Percentiles rank a stretch among this genome's conserved stretches.
Conservation (phyloP, 2,329 filamentous ascomycete genomes). For the Ophioceras dolichostomum region DNA sequence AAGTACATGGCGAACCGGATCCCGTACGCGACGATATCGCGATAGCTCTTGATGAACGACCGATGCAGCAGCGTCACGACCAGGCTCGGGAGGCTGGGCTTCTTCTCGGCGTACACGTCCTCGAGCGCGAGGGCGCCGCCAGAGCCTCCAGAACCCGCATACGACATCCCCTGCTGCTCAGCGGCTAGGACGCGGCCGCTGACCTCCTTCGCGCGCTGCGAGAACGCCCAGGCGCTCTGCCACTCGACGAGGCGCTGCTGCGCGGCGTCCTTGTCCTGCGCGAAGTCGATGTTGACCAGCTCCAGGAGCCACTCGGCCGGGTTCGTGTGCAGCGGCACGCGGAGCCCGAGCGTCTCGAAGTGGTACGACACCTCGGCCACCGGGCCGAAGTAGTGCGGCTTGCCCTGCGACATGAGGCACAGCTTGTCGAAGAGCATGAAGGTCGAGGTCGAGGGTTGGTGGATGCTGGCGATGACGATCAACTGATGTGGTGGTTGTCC, state of each 20-base stretch:
- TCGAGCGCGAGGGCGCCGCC: constrained; percentile 8
- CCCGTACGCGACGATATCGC: constrained; percentile 74
- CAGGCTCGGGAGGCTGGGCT: constrained; percentile 34
- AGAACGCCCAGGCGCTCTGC: constrained; percentile 42
- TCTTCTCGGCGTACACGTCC: constrained; percentile 12
- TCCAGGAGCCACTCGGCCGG: constrained; percentile 73
- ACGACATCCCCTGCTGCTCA: constrained; percentile 17
- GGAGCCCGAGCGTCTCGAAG: constrained; percentile 47
- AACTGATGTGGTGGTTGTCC: too few species aligned
- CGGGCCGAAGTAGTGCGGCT: constrained; percentile 61
- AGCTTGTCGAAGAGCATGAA: constrained; percentile 75
- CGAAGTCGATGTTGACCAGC: constrained; percentile 67
- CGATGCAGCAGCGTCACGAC: constrained; percentile 60
- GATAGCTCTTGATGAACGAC: constrained; percentile 71
- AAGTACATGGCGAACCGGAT: constrained; percentile 77
- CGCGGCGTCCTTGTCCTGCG: constrained; percentile 31
- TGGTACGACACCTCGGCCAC: constrained; percentile 45
- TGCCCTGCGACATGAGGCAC: constrained; percentile 58
- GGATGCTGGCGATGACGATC: constrained; percentile 71
- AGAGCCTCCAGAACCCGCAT: constrained; percentile 10
- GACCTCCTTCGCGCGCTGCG: constrained; percentile 15
- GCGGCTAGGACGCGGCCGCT: constrained; percentile 10
- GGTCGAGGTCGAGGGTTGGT: constrained; percentile 71
- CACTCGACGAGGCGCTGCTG: constrained; percentile 37
- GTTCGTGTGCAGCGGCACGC: constrained; percentile 60